Percentiles rank a stretch among this genome's conserved stretches.
These are phyloP conservation scores for Fraxinus latifolia DNA, from an alignment of 305 asterid genomes.

Conservation along the genomic window DNA sequence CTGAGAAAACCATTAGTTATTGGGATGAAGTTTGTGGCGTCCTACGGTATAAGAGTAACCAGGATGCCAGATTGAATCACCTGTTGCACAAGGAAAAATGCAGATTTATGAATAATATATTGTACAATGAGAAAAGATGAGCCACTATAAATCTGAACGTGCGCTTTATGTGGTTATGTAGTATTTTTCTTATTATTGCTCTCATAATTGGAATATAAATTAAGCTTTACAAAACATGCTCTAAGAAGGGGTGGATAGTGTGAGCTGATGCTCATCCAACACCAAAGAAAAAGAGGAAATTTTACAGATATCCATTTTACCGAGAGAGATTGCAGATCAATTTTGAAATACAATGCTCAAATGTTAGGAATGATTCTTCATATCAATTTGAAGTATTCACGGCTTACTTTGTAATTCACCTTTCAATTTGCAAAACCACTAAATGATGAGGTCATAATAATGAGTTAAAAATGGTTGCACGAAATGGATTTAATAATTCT, in stretches of 20 bases:
- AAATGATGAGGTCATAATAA: not conserved
- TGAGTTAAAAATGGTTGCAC: not conserved
- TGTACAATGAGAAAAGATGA: not conserved
- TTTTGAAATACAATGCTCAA: not conserved
- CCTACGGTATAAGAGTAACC: conserved; percentile 69
- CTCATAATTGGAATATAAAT: not conserved
- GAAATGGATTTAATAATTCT: not conserved
- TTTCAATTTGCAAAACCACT: not conserved
- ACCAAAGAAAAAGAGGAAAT: not conserved
- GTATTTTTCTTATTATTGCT: not conserved
- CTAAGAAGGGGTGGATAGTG: not conserved
- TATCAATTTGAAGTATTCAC: not conserved
- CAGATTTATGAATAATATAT: not conserved
- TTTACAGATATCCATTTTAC: not conserved
- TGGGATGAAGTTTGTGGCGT: conserved; percentile 82
- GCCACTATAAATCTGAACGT: not conserved
- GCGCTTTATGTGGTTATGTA: not conserved
- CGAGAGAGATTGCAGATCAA: not conserved
- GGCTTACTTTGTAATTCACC: not conserved
- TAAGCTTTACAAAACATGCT: not conserved
- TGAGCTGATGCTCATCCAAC: not conserved
- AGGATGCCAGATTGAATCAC: conserved; percentile 81
- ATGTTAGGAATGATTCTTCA: not conserved
- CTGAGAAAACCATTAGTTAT: conserved; percentile 47
- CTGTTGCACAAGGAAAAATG: conserved; percentile 26